phyloP scores from a whole-genome alignment of 2,329 filamentous ascomycete species.

The Phaeophleospora eucalypticola region DNA sequence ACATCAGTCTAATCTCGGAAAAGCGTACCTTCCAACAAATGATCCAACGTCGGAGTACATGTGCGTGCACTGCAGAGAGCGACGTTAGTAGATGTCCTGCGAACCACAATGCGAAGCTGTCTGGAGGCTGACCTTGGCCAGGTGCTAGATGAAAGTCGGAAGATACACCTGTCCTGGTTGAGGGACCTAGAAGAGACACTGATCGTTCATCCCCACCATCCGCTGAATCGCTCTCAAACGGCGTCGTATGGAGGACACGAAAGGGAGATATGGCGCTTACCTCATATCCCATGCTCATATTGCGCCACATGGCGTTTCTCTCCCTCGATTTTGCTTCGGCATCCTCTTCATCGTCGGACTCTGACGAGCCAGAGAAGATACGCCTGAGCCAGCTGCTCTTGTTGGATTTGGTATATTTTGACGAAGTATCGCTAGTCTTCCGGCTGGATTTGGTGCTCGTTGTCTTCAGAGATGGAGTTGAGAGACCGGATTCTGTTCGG shows the following conservation, averaged over 20 bases:
- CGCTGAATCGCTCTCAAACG: too few species aligned
- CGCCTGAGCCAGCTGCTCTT: conserved; percentile 13
- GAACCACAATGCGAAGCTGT: neutral
- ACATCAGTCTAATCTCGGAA: conserved; percentile 1
- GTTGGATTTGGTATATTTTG: conserved; percentile 5
- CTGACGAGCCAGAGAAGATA: conserved; percentile 1
- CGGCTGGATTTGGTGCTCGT: neutral
- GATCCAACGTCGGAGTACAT: conserved; percentile 9
- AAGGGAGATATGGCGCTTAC: neutral
- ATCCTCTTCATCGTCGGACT: conserved; percentile 5
- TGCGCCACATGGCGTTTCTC: conserved; percentile 13
- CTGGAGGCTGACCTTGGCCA: neutral
- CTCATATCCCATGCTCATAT: conserved; percentile 14
- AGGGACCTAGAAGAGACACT: neutral
- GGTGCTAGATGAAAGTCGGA: neutral
- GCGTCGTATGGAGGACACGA: neutral
- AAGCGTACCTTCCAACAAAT: conserved; percentile 9
- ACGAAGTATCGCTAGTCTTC: neutral
- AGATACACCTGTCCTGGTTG: neutral
- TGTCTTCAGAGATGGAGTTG: neutral
- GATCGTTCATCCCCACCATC: neutral
- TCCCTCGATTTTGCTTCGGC: conserved; percentile 9
- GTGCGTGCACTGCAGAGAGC: conserved; percentile 3
- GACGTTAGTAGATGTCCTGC: neutral
- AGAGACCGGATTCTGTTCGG: neutral